phyloP scores from a whole-genome alignment of 306 rosid species.

The Phaseolus lunatus region DNA sequence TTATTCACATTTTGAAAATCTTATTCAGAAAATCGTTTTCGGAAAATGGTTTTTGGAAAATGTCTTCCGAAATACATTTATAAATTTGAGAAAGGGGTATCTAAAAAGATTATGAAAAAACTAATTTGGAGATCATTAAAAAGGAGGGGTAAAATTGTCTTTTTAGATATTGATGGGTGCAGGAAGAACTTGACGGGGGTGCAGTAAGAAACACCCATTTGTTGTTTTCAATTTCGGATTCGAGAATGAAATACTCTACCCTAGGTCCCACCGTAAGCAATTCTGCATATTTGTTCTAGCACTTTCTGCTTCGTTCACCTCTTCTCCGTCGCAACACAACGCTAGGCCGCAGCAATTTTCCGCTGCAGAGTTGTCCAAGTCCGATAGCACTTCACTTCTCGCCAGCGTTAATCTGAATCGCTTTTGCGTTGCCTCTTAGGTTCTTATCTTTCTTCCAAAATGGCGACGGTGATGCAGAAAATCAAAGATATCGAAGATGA shows the following conservation, averaged over 20 bases:
- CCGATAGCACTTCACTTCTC: background rate
- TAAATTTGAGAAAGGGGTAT: no score
- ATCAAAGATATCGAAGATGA: conserved; percentile 99
- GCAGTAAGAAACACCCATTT: no score
- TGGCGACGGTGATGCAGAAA: conserved; percentile 99
- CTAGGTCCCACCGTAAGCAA: conserved; percentile 38
- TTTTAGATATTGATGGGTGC: no score
- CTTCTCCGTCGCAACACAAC: conserved; percentile 7
- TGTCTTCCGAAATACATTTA: no score
- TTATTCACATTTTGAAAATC: no score
- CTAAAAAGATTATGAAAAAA: no score
- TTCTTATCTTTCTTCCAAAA: conserved; percentile 51
- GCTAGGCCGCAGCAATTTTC: background rate
- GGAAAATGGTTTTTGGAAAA: no score
- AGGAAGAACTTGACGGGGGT: no score
- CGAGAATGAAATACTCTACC: conserved; percentile 37
- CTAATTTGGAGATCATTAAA: no score
- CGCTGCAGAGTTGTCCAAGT: background rate
- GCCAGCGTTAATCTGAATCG: background rate
- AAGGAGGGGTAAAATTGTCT: no score
- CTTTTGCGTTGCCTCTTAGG: background rate
- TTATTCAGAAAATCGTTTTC: no score
- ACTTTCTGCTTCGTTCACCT: conserved; percentile 37
- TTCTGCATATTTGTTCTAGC: conserved; percentile 27
- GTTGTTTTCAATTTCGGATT: background rate